phyloP scores from a whole-genome alignment of 164 flowering plant genomes.

The Piper betle region DNA sequence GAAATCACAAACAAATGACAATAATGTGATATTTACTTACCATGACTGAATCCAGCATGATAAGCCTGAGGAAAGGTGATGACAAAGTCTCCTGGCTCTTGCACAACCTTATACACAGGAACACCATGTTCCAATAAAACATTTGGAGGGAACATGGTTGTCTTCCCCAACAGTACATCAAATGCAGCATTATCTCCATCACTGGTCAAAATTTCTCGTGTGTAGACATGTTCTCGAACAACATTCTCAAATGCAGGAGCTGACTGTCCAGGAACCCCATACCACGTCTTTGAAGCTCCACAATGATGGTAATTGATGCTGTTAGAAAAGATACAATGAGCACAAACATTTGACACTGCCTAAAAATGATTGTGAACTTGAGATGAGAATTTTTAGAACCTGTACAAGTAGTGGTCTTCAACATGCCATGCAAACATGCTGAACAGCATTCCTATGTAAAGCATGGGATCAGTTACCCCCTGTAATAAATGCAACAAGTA shows the following conservation, averaged over 20 bases:
- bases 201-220: conserved; percentile 51
- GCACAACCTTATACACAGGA: conserved; percentile 89
- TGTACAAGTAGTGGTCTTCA: conserved; percentile 95
- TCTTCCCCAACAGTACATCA: conserved; percentile 87
- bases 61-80: conserved; percentile 94
- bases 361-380: not conserved
- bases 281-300: conserved; percentile 99
- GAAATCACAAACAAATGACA: too few relatives aligned
- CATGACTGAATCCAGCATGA: conserved; percentile 99
- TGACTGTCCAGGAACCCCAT: conserved; percentile 90
- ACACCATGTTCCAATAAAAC: conserved; percentile 59
- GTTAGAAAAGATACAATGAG: not conserved
- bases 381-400: conserved; percentile 40
- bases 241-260: conserved; percentile 83
- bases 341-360: not conserved
- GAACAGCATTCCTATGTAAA: conserved; percentile 95
- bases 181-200: conserved; percentile 91
- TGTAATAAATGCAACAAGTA: not conserved
- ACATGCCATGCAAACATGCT: conserved; percentile 99
- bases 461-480: conserved; percentile 33
- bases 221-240: conserved; percentile 69
- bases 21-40: too few relatives aligned
- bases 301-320: conserved; percentile 48
- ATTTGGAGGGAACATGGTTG: conserved; percentile 91
- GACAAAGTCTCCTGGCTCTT: conserved; percentile 89